Evolutionary conservation across 495 filamentous ascomycete species (phyloP), one percentile per base, ranked within the genome.

Genomic region (Penicilliopsis zonata): DNA sequence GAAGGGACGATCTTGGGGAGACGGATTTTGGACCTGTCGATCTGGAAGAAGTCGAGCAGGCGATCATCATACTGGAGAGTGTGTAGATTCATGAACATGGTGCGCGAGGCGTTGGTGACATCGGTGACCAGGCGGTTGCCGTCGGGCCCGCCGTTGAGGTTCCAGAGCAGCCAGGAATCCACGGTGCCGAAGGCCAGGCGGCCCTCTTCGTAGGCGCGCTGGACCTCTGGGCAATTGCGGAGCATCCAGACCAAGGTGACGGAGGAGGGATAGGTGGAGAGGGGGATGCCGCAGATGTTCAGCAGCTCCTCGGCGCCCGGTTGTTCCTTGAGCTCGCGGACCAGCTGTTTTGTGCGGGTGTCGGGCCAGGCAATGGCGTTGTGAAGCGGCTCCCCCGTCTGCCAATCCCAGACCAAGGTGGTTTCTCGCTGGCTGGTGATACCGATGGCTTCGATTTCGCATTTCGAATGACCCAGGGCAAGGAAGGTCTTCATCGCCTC

Each of bases 351-450:
- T 31, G 86, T 94, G 34, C 87, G 69, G 7, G 87, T 94, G 46
- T 96, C 87, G 27, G 88, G 80, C 87, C 87, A 96, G 18, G 84
- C 88, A 41, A 96, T 80, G 36, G 88, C 86, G 47, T 90, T 86
- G 55, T 85, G 74, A 13, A 96, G 62, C 1, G 86, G 73, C 46
- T 94, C 74, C 38, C 88, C 88, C 3, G 87, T 92, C 32, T 74
- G 68, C 47, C 65, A 76, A 50, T 96, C 86, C 88, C 88, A 96
- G 13, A 87, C 80, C 6, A 96, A 62, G 0, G 79, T 85, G 15
- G 88, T 96, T 62, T 96, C 88, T 47, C 88, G 76, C 63, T 96
- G 88, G 59, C 83, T 94, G 36, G 87, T 94, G 53, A 96, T 82
- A 34, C 88, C 88, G 46, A 96, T 72, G 18, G 84, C 75, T 46